These are phyloP conservation scores for Colletotrichum gloeosporioides DNA, from an alignment of 2,329 filamentous ascomycete species.

Conservation along the genomic window DNA sequence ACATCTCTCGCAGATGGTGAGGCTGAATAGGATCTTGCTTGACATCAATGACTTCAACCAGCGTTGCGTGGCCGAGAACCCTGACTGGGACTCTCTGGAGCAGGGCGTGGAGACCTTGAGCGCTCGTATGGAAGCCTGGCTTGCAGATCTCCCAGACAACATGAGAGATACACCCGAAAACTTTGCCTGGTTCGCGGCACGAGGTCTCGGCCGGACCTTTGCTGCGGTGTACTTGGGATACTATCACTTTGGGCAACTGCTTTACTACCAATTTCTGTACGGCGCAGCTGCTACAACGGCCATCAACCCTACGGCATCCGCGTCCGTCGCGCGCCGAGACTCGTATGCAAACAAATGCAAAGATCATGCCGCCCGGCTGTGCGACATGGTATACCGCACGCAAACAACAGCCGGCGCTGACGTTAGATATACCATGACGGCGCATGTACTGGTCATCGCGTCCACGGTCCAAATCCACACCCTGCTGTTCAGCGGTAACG, in stretches of 20 bases:
- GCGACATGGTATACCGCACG: slow-evolving; percentile 44
- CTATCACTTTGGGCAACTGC: slow-evolving; percentile 50
- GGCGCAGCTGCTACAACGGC: slow-evolving; percentile 22
- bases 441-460: slow-evolving; percentile 50
- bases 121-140: slow-evolving; percentile 38
- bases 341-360: slow-evolving; percentile 45
- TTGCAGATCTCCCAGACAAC: slow-evolving; percentile 34
- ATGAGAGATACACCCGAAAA: slow-evolving; percentile 44
- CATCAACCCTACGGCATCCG: slow-evolving; percentile 10
- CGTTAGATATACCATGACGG: slow-evolving; percentile 47
- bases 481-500: slow-evolving; percentile 43
- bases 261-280: slow-evolving; percentile 51
- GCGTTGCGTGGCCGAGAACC: slow-evolving; percentile 29
- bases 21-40: slow-evolving; percentile 36
- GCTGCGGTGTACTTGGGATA: slow-evolving; percentile 51
- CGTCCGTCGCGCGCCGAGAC: slow-evolving; percentile 26
- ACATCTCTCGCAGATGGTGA: slow-evolving; percentile 33
- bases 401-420: slow-evolving; percentile 40
- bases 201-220: slow-evolving; percentile 46
- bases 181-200: slow-evolving; percentile 35
- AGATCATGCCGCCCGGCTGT: slow-evolving; percentile 41
- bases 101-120: slow-evolving; percentile 33
- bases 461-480: slow-evolving; percentile 52
- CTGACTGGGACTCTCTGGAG: slow-evolving; percentile 32
- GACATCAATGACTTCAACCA: slow-evolving; percentile 45